Conservation (phyloP, 2,329 filamentous ascomycete species). For the Thelonectria rubi region DNA sequence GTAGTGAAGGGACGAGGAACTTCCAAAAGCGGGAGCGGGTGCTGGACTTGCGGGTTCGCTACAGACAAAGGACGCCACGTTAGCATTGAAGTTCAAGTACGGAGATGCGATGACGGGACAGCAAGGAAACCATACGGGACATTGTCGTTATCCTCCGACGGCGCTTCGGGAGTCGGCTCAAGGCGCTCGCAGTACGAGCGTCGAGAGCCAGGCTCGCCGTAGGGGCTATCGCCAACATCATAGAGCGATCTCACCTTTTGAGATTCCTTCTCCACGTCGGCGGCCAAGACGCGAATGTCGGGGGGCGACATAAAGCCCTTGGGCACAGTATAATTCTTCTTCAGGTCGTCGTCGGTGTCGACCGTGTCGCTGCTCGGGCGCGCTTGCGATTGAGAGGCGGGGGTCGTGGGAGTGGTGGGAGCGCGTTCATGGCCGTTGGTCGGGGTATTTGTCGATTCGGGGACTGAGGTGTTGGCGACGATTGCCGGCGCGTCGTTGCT, state of each 20-base stretch:
- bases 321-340: slow-evolving; percentile 25
- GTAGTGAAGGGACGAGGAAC: slow-evolving; percentile 55
- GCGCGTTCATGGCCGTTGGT: slow-evolving; percentile 33
- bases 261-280: slow-evolving; percentile 69
- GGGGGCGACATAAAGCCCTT: slow-evolving; percentile 47
- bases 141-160: slow-evolving; percentile 61
- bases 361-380: slow-evolving; percentile 39
- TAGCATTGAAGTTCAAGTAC: slow-evolving; percentile 43
- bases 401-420: slow-evolving; percentile 36
- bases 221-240: slow-evolving; percentile 63
- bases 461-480: slow-evolving; percentile 33
- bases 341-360: slow-evolving; percentile 33
- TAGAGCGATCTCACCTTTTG: slow-evolving; percentile 75
- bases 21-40: slow-evolving; percentile 52
- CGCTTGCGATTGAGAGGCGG: slow-evolving; percentile 33
- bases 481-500: slow-evolving; percentile 50
- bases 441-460: slow-evolving; percentile 7
- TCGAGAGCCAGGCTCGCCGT: slow-evolving; percentile 61
- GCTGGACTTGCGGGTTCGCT: slow-evolving; percentile 45
- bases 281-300: slow-evolving; percentile 62
- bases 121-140: slow-evolving; percentile 66
- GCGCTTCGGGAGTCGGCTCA: slow-evolving; percentile 60
- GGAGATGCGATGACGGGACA: slow-evolving; percentile 36
- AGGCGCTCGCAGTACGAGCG: slow-evolving; percentile 59
- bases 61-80: slow-evolving; percentile 33